These are phyloP conservation scores for Curvularia spicifera DNA, from an alignment of 2,329 filamentous ascomycete genomes.

Conservation along the genomic window DNA sequence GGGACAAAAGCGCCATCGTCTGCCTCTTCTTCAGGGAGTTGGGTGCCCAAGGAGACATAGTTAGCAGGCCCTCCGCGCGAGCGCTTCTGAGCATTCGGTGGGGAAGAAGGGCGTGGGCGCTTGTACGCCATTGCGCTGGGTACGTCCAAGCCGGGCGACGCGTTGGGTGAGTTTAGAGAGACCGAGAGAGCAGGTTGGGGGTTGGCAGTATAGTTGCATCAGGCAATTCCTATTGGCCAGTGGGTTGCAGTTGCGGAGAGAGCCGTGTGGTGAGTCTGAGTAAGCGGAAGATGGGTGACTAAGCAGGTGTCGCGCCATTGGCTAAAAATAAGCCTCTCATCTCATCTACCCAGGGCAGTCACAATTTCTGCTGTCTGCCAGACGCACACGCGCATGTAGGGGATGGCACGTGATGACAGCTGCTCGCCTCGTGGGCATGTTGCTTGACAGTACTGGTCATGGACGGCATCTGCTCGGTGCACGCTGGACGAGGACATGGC, in stretches of 20 bases:
- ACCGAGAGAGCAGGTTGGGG: background rate
- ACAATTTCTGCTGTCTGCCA: background rate
- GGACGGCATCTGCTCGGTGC: background rate
- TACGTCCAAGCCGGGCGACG: background rate
- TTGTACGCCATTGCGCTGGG: conserved; percentile 43
- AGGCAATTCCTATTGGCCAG: background rate
- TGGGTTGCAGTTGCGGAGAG: background rate
- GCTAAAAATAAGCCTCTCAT: background rate
- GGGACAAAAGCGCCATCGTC: conserved; percentile 94
- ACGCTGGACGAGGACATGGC: background rate
- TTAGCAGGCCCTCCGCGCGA: conserved; percentile 62
- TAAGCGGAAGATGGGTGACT: conserved; percentile 9
- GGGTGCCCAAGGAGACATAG: conserved; percentile 67
- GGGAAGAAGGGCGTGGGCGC: conserved; percentile 39
- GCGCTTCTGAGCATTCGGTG: conserved; percentile 69
- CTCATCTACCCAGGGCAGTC: background rate
- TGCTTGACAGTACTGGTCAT: background rate
- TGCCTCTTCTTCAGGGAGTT: conserved; percentile 76
- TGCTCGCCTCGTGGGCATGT: background rate
- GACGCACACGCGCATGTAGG: background rate
- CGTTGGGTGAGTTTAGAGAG: background rate
- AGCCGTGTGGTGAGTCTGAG: conserved; percentile 9
- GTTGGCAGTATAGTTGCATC: background rate
- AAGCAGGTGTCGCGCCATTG: conserved; percentile 9
- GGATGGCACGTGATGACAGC: background rate